Evolutionary conservation across 768 basidiomycete species (phyloP), one percentile per base, ranked within the genome.

Genomic region (Hirschioporus abietinus): DNA sequence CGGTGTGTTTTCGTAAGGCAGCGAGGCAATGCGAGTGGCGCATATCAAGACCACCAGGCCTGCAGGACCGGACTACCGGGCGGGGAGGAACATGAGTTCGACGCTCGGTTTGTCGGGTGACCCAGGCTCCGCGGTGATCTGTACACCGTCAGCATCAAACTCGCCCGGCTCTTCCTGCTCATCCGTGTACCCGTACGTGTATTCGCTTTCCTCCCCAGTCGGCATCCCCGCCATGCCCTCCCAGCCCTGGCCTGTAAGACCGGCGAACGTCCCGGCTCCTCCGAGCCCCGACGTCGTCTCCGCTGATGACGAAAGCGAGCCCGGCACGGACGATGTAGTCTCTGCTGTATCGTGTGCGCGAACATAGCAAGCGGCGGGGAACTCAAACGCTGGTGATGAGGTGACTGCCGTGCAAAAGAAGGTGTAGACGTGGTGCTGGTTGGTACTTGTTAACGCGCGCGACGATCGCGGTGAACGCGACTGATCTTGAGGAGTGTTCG

Each of bases 381-480:
- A 77, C 30, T 71, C 65, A 64, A 73, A 77, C 27, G 72, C 69
- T 1, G 78, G 79, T 34, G 73, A 72, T 36, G 78, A 77, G 5
- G 82, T 76, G 30, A 84, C 83, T 8, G 80, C 75, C 60, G 77
- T 70, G 12, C 80, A 73, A 71, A 87, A 85, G 72, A 85, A 85
- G 1, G 82, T 81, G 65, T 83, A 83, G 63, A 82, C 72, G 59
- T 78, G 69, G 60, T 77, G 64, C 68, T 69, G 74, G 60, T 72
- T 70, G n/a, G 64, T 66, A 24, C 62, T 20, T 0, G 76, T 69
- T 4, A 72, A 63, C 24, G 71, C 68, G 64, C 66, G 59, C 26
- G 61, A 23, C 66, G 66, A 26, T 72, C 70, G 63, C 81, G 60
- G 80, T 80, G 81, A 82, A 64, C 81, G 81, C 60, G 75, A 73